Percentiles rank a stretch among this genome's conserved stretches.
Evolutionary conservation across 1,284 basidiomycete species (phyloP).

Genomic region (Coniophora puteana): DNA sequence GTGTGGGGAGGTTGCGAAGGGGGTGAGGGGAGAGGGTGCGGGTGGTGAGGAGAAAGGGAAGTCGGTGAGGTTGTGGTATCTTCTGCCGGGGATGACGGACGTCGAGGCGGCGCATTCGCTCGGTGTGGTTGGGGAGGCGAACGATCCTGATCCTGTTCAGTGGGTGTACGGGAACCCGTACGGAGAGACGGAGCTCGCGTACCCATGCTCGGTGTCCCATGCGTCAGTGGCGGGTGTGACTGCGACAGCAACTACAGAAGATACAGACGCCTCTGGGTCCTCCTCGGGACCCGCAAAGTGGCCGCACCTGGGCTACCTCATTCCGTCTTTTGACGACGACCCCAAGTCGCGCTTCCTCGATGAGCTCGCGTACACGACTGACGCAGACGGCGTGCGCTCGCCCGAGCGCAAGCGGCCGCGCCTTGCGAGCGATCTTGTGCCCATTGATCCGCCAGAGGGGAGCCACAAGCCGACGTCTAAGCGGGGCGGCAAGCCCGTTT

Average conservation of each 20-base stretch:
- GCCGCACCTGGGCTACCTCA: conserved; percentile 62
- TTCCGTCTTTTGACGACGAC: conserved; percentile 90
- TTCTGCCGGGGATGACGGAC: conserved; percentile 72
- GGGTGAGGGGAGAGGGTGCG: conserved; percentile 23
- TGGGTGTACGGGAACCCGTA: conserved; percentile 84
- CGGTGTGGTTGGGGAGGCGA: conserved; percentile 33
- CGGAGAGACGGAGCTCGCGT: conserved; percentile 48
- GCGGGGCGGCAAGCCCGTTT: too few species aligned
- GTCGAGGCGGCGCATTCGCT: conserved; percentile 68
- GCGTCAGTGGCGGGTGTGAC: too few species aligned
- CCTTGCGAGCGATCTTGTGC: conserved; percentile 13
- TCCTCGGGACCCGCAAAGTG: conserved; percentile 17
- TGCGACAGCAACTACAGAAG: too few species aligned
- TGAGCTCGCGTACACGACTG: conserved; percentile 74
- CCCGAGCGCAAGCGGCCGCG: conserved; percentile 55
- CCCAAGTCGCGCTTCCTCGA: conserved; percentile 91
- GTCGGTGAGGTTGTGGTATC: conserved; percentile 49
- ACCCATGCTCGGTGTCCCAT: conserved; percentile 52
- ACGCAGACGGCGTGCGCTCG: conserved; percentile 55
- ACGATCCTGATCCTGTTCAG: conserved; percentile 15
- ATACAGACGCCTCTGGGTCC: too few species aligned
- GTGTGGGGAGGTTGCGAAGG: conserved; percentile 51
- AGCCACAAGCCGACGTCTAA: too few species aligned
- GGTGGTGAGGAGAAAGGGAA: conserved; percentile 27
- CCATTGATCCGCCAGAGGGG: too few species aligned